phyloP scores from a whole-genome alignment of 306 rosid genomes.

The Medicago ruthenica region DNA sequence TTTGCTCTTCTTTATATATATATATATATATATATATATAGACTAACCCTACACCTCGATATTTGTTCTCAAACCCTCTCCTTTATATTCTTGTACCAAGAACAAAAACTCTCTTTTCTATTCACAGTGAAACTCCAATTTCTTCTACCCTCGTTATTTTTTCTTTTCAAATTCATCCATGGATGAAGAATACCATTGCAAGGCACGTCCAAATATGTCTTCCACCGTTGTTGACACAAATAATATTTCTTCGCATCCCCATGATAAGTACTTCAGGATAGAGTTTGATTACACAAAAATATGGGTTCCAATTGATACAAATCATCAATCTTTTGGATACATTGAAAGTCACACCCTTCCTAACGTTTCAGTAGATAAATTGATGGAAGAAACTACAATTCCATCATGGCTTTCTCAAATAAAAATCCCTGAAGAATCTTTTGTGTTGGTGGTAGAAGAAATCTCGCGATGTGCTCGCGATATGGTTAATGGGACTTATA shows the following conservation, averaged over 20 bases:
- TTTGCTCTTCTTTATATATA: too few species aligned
- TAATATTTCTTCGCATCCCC: not conserved
- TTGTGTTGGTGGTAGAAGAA: not conserved
- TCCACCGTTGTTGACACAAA: not conserved
- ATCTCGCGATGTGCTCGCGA: not conserved
- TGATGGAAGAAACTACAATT: not conserved
- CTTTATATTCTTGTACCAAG: too few species aligned
- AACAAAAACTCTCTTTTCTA: too few species aligned
- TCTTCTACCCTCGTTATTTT: too few species aligned
- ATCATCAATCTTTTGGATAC: not conserved
- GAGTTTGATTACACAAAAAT: not conserved
- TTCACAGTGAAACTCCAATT: too few species aligned
- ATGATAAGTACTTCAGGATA: not conserved
- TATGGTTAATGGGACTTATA: not conserved
- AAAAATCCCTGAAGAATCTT: not conserved
- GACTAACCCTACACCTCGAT: too few species aligned
- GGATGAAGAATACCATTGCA: too few species aligned
- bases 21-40: too few species aligned
- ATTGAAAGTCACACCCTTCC: not conserved
- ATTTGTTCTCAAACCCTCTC: too few species aligned
- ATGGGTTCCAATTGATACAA: not conserved
- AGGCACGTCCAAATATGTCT: not conserved
- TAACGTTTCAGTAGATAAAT: not conserved
- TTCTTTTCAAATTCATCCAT: not conserved
- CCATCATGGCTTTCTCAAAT: not conserved